These are phyloP conservation scores for Bertia moriformis DNA, from an alignment of 2,329 filamentous ascomycete genomes.

Conservation along the genomic window DNA sequence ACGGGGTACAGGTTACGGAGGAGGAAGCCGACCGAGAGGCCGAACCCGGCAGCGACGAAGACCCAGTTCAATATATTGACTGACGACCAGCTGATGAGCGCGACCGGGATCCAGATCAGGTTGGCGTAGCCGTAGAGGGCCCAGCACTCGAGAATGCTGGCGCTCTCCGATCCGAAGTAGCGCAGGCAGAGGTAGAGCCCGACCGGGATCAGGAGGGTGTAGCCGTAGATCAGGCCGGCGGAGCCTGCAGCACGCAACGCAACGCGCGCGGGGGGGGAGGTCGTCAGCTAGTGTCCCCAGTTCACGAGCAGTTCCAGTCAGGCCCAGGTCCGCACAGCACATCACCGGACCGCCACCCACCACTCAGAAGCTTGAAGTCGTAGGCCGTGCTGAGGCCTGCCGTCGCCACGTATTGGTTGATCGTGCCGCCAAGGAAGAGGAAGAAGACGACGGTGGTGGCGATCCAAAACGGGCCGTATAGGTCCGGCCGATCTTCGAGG, in stretches of 20 bases:
- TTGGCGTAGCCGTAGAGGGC: slow-evolving; percentile 93
- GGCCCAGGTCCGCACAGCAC: slow-evolving; percentile 2
- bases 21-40: slow-evolving; percentile 68
- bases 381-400: slow-evolving; percentile 68
- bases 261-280: too few species aligned
- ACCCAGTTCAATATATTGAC: slow-evolving; percentile 80
- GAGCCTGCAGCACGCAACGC: slow-evolving; percentile 36
- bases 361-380: slow-evolving; percentile 78
- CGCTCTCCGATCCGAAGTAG: slow-evolving; percentile 89
- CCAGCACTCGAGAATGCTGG: slow-evolving; percentile 89
- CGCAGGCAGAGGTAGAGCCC: slow-evolving; percentile 75
- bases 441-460: slow-evolving; percentile 94
- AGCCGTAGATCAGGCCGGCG: slow-evolving; percentile 86
- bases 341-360: too few species aligned
- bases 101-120: slow-evolving; percentile 92
- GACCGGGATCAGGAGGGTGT: slow-evolving; percentile 76
- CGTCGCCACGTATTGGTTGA: slow-evolving; percentile 72
- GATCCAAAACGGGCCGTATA: slow-evolving; percentile 98
- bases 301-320: too few species aligned
- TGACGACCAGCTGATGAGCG: slow-evolving; percentile 79
- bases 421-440: slow-evolving; percentile 85
- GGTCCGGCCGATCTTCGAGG: slow-evolving; percentile 85
- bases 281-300: too few species aligned
- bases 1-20: slow-evolving; percentile 81
- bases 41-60: slow-evolving; percentile 79